phyloP scores from a whole-genome alignment of 208 protist genomes.

The Leishmania lainsoni region DNA sequence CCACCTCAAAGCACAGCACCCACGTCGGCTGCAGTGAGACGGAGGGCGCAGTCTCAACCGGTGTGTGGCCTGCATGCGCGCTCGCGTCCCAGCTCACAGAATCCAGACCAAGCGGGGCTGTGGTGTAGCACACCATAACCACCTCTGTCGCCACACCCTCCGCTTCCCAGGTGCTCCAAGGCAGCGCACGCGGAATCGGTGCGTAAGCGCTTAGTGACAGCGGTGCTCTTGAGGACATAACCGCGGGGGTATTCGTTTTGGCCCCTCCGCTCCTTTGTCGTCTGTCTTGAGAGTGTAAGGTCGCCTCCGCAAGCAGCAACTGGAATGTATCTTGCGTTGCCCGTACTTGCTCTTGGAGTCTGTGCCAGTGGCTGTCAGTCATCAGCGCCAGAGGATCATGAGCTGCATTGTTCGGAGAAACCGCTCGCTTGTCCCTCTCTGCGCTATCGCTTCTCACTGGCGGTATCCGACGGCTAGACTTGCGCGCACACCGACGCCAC shows the following conservation, averaged over 20 bases:
- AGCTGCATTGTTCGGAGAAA: neutral
- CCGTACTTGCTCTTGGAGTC: neutral
- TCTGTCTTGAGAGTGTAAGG: neutral
- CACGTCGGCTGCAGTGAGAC: constrained; percentile 12
- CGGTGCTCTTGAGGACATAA: neutral
- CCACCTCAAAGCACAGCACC: constrained; percentile 23
- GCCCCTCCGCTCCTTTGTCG: neutral
- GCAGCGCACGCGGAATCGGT: neutral
- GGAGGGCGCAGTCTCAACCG: neutral
- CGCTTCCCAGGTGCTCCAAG: neutral
- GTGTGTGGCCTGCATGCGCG: neutral
- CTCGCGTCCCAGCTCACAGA: constrained; percentile 1
- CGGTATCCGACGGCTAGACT: neutral
- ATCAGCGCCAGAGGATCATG: constrained; percentile 1
- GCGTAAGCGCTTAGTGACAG: neutral
- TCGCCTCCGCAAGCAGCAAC: neutral
- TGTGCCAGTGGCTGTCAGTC: constrained; percentile 1
- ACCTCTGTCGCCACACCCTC: neutral
- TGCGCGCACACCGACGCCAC: neutral
- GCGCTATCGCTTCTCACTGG: neutral
- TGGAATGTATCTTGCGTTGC: neutral
- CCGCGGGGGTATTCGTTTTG: neutral
- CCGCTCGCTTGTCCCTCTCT: neutral
- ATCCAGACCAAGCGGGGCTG: neutral
- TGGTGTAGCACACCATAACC: neutral